phyloP scores from a whole-genome alignment of 73 alveolate genomes.

The Urostyla sp. region DNA sequence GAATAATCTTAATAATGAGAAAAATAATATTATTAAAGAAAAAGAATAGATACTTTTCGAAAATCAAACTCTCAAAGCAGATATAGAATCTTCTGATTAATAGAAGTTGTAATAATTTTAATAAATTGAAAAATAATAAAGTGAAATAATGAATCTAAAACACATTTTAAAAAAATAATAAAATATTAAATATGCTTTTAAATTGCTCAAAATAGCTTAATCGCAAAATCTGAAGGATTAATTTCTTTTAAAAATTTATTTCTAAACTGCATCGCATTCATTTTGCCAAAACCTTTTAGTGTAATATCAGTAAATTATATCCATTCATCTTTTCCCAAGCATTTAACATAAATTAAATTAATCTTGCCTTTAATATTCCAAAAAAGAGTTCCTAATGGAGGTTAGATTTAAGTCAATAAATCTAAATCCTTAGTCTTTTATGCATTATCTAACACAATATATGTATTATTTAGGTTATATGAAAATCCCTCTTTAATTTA shows the following conservation, averaged over 20 bases:
- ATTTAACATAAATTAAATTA: neutral
- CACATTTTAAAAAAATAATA: no score
- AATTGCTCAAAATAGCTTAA: no score
- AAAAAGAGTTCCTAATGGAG: slow-evolving; percentile 7
- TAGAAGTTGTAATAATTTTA: no score
- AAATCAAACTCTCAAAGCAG: no score
- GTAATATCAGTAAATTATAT: neutral
- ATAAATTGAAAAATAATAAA: no score
- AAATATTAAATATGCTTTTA: no score
- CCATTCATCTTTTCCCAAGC: slow-evolving; percentile 19
- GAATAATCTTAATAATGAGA: no score
- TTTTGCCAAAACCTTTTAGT: slow-evolving; percentile 22
- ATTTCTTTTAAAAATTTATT: neutral
- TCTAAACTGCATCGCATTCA: neutral
- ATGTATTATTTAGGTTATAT: neutral
- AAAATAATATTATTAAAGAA: no score
- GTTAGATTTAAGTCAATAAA: neutral
- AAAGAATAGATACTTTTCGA: no score
- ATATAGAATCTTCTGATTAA: no score
- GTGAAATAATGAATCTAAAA: no score
- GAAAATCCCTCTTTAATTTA: neutral
- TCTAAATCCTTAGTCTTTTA: neutral
- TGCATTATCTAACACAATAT: slow-evolving; percentile 4
- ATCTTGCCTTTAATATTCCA: neutral
- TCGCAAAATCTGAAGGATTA: no score